Conservation (phyloP, 495 filamentous ascomycete genomes). For the Hypoxylon trugodes region DNA sequence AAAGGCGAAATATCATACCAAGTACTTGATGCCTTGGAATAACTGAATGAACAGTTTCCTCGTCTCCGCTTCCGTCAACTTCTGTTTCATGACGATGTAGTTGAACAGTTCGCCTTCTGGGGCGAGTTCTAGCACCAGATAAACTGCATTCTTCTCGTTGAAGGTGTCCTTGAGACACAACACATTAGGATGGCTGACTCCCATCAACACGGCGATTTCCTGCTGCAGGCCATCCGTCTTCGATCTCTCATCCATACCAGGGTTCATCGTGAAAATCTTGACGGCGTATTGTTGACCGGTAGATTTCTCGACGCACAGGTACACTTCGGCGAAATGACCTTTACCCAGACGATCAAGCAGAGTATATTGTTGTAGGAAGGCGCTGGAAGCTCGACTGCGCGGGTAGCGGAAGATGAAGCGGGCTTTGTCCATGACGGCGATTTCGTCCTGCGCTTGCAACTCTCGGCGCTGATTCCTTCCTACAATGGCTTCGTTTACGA, state of each 20-base stretch:
- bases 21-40: constrained; percentile 91
- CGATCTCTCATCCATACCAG: constrained; percentile 78
- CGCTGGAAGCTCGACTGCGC: constrained; percentile 73
- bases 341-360: constrained; percentile 89
- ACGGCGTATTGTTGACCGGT: constrained; percentile 88
- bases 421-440: constrained; percentile 81
- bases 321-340: constrained; percentile 96
- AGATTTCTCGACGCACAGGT: constrained; percentile 84
- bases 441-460: constrained; percentile 86
- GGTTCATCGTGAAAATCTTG: constrained; percentile 89
- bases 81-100: constrained; percentile 85
- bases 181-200: constrained; percentile 94
- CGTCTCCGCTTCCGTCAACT: constrained; percentile 82
- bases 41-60: constrained; percentile 90
- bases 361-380: constrained; percentile 86
- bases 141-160: constrained; percentile 89
- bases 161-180: constrained; percentile 95
- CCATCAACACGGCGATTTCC: constrained; percentile 95
- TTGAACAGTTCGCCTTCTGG: constrained; percentile 96
- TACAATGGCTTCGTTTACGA: constrained; percentile 89
- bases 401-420: constrained; percentile 93
- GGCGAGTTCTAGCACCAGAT: constrained; percentile 90
- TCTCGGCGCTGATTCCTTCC: constrained; percentile 92
- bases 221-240: constrained; percentile 88
- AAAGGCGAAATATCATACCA: constrained; percentile 66